A percentile compares a stretch with the other conserved stretches of the same genome.
Conservation (phyloP, 345 rosid species). For the Arabis alpina region DNA sequence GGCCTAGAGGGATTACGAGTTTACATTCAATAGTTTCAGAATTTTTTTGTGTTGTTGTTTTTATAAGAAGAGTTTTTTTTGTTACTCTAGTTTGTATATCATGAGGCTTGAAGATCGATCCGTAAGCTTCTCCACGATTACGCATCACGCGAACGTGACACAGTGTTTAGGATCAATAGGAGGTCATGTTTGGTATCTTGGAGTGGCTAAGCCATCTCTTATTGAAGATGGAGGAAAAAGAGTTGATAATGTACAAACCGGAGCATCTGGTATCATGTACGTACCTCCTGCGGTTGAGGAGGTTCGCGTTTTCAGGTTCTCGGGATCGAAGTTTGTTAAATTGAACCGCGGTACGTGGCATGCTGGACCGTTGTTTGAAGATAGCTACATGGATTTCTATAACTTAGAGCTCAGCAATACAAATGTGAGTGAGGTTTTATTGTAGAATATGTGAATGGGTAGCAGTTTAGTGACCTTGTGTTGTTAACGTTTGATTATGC, state of each 20-base stretch:
- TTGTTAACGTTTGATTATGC: conserved; percentile 12
- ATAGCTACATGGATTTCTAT: conserved; percentile 69
- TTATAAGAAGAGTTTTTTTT: not conserved
- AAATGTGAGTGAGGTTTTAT: conserved; percentile 53
- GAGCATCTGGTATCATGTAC: conserved; percentile 58
- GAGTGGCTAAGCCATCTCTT: conserved; percentile 71
- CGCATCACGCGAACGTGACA: conserved; percentile 87
- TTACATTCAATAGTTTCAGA: conserved; percentile 10
- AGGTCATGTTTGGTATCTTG: conserved; percentile 78
- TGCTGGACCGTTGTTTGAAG: conserved; percentile 71
- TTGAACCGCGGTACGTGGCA: conserved; percentile 85
- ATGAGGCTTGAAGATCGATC: conserved; percentile 57
- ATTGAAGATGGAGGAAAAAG: conserved; percentile 35
- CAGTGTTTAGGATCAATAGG: conserved; percentile 89
- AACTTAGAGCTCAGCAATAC: conserved; percentile 82
- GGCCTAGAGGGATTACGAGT: no score
- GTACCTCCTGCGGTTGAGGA: conserved; percentile 63
- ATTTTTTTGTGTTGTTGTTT: conserved; percentile 10
- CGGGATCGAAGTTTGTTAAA: conserved; percentile 74
- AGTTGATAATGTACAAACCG: conserved; percentile 41
- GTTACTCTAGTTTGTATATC: conserved; percentile 55
- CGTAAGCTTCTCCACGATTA: conserved; percentile 53
- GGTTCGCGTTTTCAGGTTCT: conserved; percentile 62
- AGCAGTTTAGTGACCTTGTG: not conserved
- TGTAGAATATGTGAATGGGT: not conserved